A percentile compares a stretch with the other conserved stretches of the same genome.
Conservation (phyloP, 805 yeast genomes). For the Wickerhamiella occidentalis region DNA sequence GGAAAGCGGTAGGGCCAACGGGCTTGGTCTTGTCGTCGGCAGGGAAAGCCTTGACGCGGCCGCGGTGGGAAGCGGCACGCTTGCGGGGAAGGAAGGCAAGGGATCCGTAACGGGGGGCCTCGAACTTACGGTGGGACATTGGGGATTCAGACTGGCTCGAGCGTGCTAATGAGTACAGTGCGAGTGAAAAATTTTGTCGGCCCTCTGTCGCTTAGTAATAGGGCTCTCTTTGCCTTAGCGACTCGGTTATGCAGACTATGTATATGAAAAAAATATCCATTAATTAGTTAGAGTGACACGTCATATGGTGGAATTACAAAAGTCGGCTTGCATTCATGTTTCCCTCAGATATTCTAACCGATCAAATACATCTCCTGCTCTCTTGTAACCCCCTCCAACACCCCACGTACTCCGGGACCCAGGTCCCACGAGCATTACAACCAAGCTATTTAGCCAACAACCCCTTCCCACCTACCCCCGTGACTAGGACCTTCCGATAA, state of each 20-base stretch:
- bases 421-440: too few relatives aligned
- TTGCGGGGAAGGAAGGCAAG: conserved; percentile 99
- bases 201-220: neutral
- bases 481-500: too few relatives aligned
- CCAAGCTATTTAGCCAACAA: too few relatives aligned
- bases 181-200: neutral
- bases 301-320: too few relatives aligned
- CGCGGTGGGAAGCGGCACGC: conserved; percentile 98
- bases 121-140: conserved; percentile 99
- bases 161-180: neutral
- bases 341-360: too few relatives aligned
- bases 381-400: too few relatives aligned
- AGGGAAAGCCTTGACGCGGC: conserved; percentile 99
- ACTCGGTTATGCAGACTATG: neutral
- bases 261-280: neutral
- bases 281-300: too few relatives aligned
- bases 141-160: neutral
- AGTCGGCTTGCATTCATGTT: too few relatives aligned
- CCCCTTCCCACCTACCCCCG: too few relatives aligned
- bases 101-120: conserved; percentile 99
- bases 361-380: too few relatives aligned
- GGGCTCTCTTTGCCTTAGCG: neutral
- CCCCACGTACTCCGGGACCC: too few relatives aligned
- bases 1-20: conserved; percentile 97
- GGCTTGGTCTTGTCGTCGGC: conserved; percentile 96